Evolutionary conservation across 179 eudicot species (phyloP).

Genomic region (Camellia oleifera): DNA sequence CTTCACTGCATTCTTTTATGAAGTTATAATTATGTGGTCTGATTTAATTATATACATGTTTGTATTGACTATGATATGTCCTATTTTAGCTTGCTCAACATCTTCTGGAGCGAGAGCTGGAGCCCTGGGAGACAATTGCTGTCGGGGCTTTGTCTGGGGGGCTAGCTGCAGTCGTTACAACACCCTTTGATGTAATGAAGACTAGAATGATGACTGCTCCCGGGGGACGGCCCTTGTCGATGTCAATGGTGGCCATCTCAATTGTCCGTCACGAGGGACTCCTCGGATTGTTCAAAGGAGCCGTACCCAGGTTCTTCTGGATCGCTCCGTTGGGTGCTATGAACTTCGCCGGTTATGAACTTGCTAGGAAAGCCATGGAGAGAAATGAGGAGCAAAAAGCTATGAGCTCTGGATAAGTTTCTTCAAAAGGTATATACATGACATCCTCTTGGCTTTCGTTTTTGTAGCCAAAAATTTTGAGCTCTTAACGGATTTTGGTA

Average conservation of each 20-base stretch:
- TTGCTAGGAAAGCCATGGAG: constrained; percentile 84
- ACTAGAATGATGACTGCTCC: constrained; percentile 94
- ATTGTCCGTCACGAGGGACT: constrained; percentile 83
- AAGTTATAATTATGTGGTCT: neutral
- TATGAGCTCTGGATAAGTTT: constrained; percentile 28
- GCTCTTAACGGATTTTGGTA: constrained; percentile 8
- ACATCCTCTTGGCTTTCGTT: constrained; percentile 9
- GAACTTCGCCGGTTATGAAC: constrained; percentile 97
- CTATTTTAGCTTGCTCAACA: constrained; percentile 59
- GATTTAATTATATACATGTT: neutral
- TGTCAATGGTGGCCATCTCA: constrained; percentile 57
- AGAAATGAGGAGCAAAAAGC: constrained; percentile 42
- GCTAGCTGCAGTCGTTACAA: constrained; percentile 76
- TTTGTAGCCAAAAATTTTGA: constrained; percentile 27
- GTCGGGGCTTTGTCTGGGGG: constrained; percentile 97
- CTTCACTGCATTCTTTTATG: neutral
- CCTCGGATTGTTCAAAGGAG: constrained; percentile 89
- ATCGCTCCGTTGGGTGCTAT: constrained; percentile 95
- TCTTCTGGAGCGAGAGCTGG: constrained; percentile 71
- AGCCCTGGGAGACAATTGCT: constrained; percentile 89
- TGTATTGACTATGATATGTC: neutral
- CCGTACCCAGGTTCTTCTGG: constrained; percentile 95
- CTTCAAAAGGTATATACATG: neutral
- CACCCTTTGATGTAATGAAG: constrained; percentile 91
- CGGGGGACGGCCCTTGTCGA: constrained; percentile 55